Conservation (phyloP, 1,284 basidiomycete species). For the Pulchroboletus neoregius region DNA sequence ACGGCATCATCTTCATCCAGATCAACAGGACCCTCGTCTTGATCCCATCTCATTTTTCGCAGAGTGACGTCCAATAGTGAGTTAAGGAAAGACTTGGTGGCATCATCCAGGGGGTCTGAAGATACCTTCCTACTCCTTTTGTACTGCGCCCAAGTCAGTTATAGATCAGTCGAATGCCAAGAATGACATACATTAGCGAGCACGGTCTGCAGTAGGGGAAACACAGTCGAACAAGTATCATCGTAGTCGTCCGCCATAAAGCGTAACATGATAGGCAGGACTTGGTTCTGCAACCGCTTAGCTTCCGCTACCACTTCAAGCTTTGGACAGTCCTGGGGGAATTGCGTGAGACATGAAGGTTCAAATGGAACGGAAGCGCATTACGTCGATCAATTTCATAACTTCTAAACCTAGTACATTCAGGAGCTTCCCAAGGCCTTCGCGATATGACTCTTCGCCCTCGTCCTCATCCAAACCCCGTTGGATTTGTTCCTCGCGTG, state of each 20-base stretch:
- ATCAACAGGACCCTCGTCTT: conserved; percentile 76
- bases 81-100: conserved; percentile 77
- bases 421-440: conserved; percentile 82
- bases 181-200: conserved; percentile 62
- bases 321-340: conserved; percentile 53
- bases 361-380: conserved; percentile 6
- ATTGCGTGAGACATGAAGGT: conserved; percentile 7
- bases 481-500: conserved; percentile 62
- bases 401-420: conserved; percentile 85
- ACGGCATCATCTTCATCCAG: conserved; percentile 86
- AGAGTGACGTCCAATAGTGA: conserved; percentile 80
- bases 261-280: conserved; percentile 79
- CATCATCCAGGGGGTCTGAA: conserved; percentile 61
- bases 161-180: background rate
- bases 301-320: conserved; percentile 70
- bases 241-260: conserved; percentile 90
- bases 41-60: conserved; percentile 91
- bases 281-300: conserved; percentile 59
- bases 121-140: conserved; percentile 73
- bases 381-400: conserved; percentile 78
- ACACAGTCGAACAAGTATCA: conserved; percentile 81
- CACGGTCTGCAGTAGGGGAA: conserved; percentile 74
- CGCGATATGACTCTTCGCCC: conserved; percentile 82
- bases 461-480: conserved; percentile 68
- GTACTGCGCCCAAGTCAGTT: conserved; percentile 48